Conservation (phyloP, 225 moss, liverwort and hornwort species). For the Straminergon stramineum region DNA sequence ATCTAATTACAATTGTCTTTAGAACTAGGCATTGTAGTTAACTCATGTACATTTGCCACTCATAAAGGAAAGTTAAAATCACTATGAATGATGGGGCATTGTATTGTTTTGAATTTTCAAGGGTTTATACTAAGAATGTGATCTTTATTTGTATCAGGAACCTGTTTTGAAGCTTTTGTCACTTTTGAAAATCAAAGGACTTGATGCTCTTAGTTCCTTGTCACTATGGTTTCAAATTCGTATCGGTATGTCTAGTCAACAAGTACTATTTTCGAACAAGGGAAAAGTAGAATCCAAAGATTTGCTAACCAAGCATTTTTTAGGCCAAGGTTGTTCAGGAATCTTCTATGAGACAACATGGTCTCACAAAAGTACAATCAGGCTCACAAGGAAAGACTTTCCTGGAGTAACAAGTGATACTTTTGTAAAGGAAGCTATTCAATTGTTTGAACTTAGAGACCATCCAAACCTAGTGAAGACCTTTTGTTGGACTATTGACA, state of each 20-base stretch:
- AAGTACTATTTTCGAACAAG: neutral
- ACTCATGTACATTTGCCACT: no score
- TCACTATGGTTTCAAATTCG: neutral
- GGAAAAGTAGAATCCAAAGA: neutral
- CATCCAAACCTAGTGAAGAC: neutral
- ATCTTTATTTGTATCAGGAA: neutral
- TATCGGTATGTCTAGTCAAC: neutral
- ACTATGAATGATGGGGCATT: fast-evolving
- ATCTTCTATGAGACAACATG: neutral
- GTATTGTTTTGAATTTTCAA: neutral
- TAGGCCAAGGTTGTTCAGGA: neutral
- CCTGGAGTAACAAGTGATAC: neutral
- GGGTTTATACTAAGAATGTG: neutral
- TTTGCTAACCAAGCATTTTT: fast-evolving
- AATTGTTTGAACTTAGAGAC: neutral
- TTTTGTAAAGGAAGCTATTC: neutral
- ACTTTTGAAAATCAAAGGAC: neutral
- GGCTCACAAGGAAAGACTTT: neutral
- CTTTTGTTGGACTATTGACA: neutral
- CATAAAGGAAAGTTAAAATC: no score
- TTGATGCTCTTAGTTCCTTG: neutral
- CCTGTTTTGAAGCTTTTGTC: neutral
- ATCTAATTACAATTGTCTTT: neutral
- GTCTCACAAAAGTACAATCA: fast-evolving
- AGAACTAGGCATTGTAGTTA: neutral